A percentile compares a stretch with the other conserved stretches of the same genome.
phyloP scores from a whole-genome alignment of 768 basidiomycete species.

The Mycena venus region DNA sequence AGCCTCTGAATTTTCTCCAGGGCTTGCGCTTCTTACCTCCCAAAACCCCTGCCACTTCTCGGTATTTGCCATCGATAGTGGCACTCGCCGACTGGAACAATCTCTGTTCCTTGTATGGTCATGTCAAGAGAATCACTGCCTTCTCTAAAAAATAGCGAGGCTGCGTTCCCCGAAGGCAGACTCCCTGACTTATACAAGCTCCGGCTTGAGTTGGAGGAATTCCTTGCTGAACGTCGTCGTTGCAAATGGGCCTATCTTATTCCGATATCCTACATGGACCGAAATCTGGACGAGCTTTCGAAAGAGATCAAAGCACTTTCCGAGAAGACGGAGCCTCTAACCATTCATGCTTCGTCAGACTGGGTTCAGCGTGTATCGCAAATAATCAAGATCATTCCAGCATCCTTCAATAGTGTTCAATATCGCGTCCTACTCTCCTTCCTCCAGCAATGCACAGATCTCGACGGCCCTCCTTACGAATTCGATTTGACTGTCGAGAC shows the following conservation, averaged over 20 bases:
- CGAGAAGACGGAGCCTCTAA: not conserved
- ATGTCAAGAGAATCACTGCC: conserved; percentile 7
- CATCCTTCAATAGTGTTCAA: conserved; percentile 24
- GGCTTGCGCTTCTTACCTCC: conserved; percentile 21
- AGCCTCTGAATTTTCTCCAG: conserved; percentile 26
- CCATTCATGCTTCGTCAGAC: not conserved
- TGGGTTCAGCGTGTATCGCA: conserved; percentile 21
- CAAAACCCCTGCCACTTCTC: not conserved
- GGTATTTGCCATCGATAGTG: conserved; percentile 29
- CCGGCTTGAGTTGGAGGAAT: not conserved
- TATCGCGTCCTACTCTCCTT: conserved; percentile 25
- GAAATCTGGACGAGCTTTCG: conserved; percentile 18
- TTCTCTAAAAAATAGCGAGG: not conserved
- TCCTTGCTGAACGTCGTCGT: conserved; percentile 13
- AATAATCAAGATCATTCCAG: conserved; percentile 15
- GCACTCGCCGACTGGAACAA: conserved; percentile 31
- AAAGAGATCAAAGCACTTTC: not conserved
- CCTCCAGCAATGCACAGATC: conserved; percentile 24
- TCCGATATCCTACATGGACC: conserved; percentile 1
- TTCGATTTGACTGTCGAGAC: conserved; percentile 30
- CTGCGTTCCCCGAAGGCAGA: not conserved
- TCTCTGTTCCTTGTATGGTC: conserved; percentile 29
- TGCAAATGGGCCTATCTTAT: conserved; percentile 25
- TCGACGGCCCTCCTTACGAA: conserved; percentile 24
- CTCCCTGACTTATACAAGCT: not conserved